These are phyloP conservation scores for Boletus coccyginus DNA, from an alignment of 768 basidiomycete genomes.

Conservation along the genomic window DNA sequence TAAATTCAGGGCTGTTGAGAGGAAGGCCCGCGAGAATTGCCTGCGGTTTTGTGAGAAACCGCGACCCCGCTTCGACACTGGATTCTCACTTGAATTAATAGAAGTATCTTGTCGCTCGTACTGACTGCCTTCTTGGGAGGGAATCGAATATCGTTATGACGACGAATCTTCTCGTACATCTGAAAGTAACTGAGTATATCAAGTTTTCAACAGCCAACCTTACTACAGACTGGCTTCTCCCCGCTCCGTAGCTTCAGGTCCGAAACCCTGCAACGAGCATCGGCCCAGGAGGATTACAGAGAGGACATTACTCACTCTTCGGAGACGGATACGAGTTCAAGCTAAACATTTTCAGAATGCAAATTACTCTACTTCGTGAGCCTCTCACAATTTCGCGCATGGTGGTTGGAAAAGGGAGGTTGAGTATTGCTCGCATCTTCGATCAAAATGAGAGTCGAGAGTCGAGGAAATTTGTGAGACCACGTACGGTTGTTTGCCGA, in stretches of 20 bases:
- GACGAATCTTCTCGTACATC: constrained; percentile 66
- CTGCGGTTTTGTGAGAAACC: constrained; percentile 35
- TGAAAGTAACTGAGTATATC: constrained; percentile 13
- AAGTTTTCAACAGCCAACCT: not conserved
- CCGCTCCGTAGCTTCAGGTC: constrained; percentile 69
- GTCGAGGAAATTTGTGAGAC: not conserved
- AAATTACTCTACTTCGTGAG: not conserved
- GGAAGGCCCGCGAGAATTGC: constrained; percentile 72
- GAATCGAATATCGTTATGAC: constrained; percentile 78
- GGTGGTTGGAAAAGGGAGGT: constrained; percentile 50
- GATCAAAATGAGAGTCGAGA: not conserved
- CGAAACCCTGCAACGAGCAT: constrained; percentile 47
- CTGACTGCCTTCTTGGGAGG: constrained; percentile 67
- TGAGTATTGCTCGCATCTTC: constrained; percentile 68
- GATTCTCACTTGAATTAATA: constrained; percentile 68
- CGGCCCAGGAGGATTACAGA: not conserved
- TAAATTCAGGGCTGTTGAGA: constrained; percentile 67
- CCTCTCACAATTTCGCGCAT: constrained; percentile 64
- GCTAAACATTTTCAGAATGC: constrained; percentile 34
- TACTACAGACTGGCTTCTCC: constrained; percentile 60
- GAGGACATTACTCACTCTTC: constrained; percentile 53
- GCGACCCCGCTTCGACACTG: not conserved
- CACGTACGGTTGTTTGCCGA: constrained; percentile 59
- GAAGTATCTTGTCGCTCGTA: constrained; percentile 73
- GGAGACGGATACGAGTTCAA: constrained; percentile 61